phyloP scores from a whole-genome alignment of 805 yeast genomes.

The Cyberlindnera maritima region DNA sequence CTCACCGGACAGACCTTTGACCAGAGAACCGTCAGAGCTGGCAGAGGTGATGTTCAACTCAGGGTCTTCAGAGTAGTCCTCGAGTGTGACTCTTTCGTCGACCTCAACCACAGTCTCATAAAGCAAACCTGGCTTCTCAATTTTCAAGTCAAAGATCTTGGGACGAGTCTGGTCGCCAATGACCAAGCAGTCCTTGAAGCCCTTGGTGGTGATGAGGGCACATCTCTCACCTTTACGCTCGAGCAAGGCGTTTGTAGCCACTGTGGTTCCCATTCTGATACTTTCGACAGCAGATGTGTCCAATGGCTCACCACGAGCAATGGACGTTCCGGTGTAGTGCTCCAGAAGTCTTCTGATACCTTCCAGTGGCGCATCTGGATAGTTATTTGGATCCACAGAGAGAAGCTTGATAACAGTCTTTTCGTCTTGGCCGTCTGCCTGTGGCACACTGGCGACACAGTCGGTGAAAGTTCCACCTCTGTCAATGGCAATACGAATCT shows the following conservation, averaged over 20 bases:
- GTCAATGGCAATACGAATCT: constrained; percentile 41
- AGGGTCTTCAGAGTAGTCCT: constrained; percentile 77
- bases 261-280: constrained; percentile 90
- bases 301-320: constrained; percentile 59
- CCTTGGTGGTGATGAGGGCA: constrained; percentile 83
- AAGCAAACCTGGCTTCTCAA: constrained; percentile 65
- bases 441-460: constrained; percentile 42
- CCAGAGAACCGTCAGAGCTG: constrained; percentile 30
- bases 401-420: constrained; percentile 74
- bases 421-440: constrained; percentile 44
- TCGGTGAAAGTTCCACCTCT: constrained; percentile 93
- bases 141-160: constrained; percentile 77
- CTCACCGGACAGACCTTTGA: constrained; percentile 67
- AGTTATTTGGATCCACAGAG: constrained; percentile 87
- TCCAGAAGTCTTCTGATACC: constrained; percentile 82
- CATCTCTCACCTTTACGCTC: constrained; percentile 92
- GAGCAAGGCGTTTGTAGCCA: constrained; percentile 91
- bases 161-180: constrained; percentile 96
- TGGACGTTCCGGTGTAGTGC: constrained; percentile 45
- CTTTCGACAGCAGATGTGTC: constrained; percentile 63
- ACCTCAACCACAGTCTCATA: constrained; percentile 78
- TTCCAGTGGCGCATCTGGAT: constrained; percentile 88
- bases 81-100: constrained; percentile 88
- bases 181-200: constrained; percentile 75
- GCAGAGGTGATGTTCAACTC: constrained; percentile 25